Base-by-base conservation (phyloP, 2,329 filamentous ascomycete species). In the Allantophomopsis lycopodina region DNA sequence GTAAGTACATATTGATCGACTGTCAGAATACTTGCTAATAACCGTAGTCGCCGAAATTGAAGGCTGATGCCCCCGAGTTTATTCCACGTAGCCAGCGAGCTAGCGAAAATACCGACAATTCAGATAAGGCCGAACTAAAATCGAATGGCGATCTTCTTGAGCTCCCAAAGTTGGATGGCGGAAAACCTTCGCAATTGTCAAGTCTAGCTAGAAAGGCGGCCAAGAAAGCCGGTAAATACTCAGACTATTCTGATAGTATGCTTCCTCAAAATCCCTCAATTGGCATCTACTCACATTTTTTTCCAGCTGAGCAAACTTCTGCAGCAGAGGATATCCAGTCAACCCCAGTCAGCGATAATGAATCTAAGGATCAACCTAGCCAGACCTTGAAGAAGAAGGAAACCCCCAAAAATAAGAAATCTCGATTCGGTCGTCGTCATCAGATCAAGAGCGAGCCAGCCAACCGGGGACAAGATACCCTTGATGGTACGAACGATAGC, bases 21-120 rank as follows among this genome's bases (percentile, higher is more conserved):
- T 38, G 23, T 36, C 13, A n/a, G 36, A 32, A 12, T 17, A 13
- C 17, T 11, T 32, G 7, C 44, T 46, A 46, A 43, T 36, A 32
- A 32, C 21, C n/a, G 23, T 44, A 50, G 48, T 47, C 44, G 14
- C 55, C 51, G 11, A 57, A 45, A 32, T 41, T 55, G 40, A 64
- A 61, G 44, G 54, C 60, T 7, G 58, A 63, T 39, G 59, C 59
- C n/a, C 59, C 59, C 13, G 59, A 59, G 40, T 63, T 63, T 43
- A 43, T 63, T 34, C 60, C 60, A 15, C 35, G 38, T 37, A 35
- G 31, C 23, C 33, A 42, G 7, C 44, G 42, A 13, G 14, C 32
- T 13, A 28, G 23, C 11, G 23, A 28, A 28, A 37, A 34, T 18
- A 20, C 28, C 11, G 18, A 40, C 12, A 34, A 23, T n/a, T 32